Percentiles rank a stretch among this genome's conserved stretches.
Evolutionary conservation across 352 stramenopile genomes (phyloP).

Genomic region (Pythium monospermum): DNA sequence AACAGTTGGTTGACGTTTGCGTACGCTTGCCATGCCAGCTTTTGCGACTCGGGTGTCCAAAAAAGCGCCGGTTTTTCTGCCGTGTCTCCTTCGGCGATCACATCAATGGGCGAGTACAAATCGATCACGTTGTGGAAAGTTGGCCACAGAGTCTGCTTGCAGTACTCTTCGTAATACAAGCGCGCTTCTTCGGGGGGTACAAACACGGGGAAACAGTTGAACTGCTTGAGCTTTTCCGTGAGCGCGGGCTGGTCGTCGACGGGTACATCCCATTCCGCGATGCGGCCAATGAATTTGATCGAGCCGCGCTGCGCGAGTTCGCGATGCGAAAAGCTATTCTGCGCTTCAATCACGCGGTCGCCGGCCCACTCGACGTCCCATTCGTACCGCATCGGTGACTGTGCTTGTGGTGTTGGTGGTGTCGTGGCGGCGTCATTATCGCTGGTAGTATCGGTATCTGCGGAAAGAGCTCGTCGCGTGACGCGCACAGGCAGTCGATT

Average conservation of each 20-base stretch:
- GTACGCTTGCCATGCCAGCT: conserved; percentile 90
- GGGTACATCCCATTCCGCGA: conserved; percentile 48
- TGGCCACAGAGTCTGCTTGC: conserved; percentile 96
- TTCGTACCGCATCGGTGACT: conserved; percentile 12
- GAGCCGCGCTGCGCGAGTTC: conserved; percentile 56
- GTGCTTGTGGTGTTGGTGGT: no score
- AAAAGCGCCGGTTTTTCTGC: conserved; percentile 31
- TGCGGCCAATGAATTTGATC: conserved; percentile 72
- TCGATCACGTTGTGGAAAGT: conserved; percentile 97
- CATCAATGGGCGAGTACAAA: conserved; percentile 72
- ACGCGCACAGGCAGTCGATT: conserved; percentile 60
- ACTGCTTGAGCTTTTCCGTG: conserved; percentile 35
- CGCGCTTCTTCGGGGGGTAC: conserved; percentile 45
- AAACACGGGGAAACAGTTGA: conserved; percentile 73
- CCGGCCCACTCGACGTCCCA: conserved; percentile 67
- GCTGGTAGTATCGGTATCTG: not conserved
- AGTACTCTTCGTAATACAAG: conserved; percentile 91
- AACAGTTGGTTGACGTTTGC: conserved; percentile 95
- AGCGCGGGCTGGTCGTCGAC: conserved; percentile 46
- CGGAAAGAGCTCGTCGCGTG: conserved; percentile 9
- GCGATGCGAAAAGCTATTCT: conserved; percentile 70
- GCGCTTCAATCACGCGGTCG: conserved; percentile 68
- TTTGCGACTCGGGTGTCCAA: conserved; percentile 64
- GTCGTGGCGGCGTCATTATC: not conserved
- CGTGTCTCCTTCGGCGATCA: conserved; percentile 36